Conservation (phyloP, 257 asterid species). For the Plectranthus barbatus region DNA sequence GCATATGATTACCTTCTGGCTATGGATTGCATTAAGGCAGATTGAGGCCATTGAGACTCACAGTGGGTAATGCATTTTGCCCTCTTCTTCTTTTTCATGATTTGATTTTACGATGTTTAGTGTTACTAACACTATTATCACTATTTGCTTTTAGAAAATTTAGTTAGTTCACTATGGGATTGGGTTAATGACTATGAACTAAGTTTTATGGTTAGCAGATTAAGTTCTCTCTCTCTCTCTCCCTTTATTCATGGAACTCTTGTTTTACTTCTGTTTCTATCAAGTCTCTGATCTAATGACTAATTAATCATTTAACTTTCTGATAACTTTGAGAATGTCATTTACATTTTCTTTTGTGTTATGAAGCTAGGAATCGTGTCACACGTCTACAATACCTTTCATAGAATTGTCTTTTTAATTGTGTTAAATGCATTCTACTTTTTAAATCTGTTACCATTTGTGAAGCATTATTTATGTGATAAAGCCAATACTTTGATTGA, state of each 20-base stretch:
- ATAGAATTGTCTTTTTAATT: neutral
- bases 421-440: too few species aligned
- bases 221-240: slow-evolving; percentile 10
- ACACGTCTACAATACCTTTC: neutral
- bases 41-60: slow-evolving; percentile 96
- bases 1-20: slow-evolving; percentile 85
- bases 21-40: slow-evolving; percentile 89
- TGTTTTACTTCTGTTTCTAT: neutral
- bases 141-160: slow-evolving; percentile 39
- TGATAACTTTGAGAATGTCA: neutral
- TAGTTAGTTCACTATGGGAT: slow-evolving; percentile 31
- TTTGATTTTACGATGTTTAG: slow-evolving; percentile 27
- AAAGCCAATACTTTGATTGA: neutral
- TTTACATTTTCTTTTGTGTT: neutral
- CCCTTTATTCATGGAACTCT: neutral
- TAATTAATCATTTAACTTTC: neutral
- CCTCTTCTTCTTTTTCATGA: slow-evolving; percentile 33
- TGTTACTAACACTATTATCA: slow-evolving; percentile 22
- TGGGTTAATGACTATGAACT: too few species aligned
- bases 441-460: neutral
- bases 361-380: neutral
- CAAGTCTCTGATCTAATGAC: neutral
- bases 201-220: slow-evolving; percentile 14
- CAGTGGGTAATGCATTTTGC: slow-evolving; percentile 84
- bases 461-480: neutral